phyloP scores from a whole-genome alignment of 495 filamentous ascomycete genomes.

The Hyaloscypha variabilis region DNA sequence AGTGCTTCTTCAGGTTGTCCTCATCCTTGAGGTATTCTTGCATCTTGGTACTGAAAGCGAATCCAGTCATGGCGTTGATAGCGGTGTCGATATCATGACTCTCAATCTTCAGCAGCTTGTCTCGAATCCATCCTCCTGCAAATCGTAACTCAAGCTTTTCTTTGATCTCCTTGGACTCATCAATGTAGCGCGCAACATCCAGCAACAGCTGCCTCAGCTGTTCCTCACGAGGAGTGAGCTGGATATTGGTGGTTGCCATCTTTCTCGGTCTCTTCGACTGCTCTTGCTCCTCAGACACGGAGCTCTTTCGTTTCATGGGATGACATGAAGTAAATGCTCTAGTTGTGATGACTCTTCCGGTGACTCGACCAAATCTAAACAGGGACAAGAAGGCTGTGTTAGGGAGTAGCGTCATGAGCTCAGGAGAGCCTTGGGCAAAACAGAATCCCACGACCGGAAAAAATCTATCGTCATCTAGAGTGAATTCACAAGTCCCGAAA shows the following conservation, averaged over 20 bases:
- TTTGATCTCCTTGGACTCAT: constrained; percentile 47
- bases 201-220: constrained; percentile 72
- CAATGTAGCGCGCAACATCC: constrained; percentile 72
- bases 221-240: constrained; percentile 67
- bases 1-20: constrained; percentile 43
- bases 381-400: constrained; percentile 4
- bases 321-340: constrained; percentile 9
- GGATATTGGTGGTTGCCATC: constrained; percentile 45
- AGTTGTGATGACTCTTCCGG: constrained; percentile 14
- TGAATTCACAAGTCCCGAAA: neutral
- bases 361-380: constrained; percentile 10
- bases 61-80: constrained; percentile 94
- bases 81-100: constrained; percentile 95
- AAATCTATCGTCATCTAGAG: neutral
- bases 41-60: constrained; percentile 73
- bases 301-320: constrained; percentile 29
- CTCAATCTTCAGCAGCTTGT: constrained; percentile 81
- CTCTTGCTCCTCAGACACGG: neutral
- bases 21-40: constrained; percentile 52
- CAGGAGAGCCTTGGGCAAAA: neutral
- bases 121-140: constrained; percentile 97
- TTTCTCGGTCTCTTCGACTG: constrained; percentile 15
- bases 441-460: neutral
- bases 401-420: constrained; percentile 15
- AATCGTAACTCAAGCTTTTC: constrained; percentile 74